Conservation (phyloP, 2,329 filamentous ascomycete species). For the Tetracladium maxilliforme region DNA sequence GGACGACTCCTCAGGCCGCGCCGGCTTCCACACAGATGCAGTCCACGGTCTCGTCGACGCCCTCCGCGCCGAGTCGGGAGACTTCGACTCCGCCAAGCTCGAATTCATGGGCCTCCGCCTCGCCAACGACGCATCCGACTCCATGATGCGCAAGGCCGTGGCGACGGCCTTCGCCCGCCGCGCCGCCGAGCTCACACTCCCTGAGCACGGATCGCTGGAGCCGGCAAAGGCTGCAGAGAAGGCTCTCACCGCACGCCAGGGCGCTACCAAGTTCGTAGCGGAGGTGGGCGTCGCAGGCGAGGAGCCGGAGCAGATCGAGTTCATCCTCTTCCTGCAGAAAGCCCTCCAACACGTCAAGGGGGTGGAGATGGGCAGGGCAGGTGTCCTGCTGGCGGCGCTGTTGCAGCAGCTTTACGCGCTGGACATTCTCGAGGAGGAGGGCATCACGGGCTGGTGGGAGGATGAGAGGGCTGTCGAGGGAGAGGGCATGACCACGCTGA, state of each 20-base stretch:
- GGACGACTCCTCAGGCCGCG: slow-evolving; percentile 29
- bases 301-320: slow-evolving; percentile 69
- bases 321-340: slow-evolving; percentile 67
- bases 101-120: slow-evolving; percentile 92
- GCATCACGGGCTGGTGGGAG: slow-evolving; percentile 78
- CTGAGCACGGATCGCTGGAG: slow-evolving; percentile 36
- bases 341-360: slow-evolving; percentile 57
- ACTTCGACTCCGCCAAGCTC: slow-evolving; percentile 71
- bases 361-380: no score
- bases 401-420: slow-evolving; percentile 74
- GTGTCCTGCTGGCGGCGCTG: slow-evolving; percentile 58
- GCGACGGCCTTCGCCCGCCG: slow-evolving; percentile 75
- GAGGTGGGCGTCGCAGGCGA: slow-evolving; percentile 50
- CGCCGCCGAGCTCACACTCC: slow-evolving; percentile 57
- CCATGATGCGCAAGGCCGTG: slow-evolving; percentile 75
- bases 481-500: slow-evolving; percentile 55
- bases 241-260: slow-evolving; percentile 37
- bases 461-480: slow-evolving; percentile 53
- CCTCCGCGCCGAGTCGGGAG: slow-evolving; percentile 56
- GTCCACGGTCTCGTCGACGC: slow-evolving; percentile 78
- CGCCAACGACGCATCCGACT: slow-evolving; percentile 77
- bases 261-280: slow-evolving; percentile 37
- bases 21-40: slow-evolving; percentile 69
- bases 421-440: slow-evolving; percentile 81
- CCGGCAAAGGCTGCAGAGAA: slow-evolving; percentile 49